Base-by-base conservation (phyloP, 2,329 filamentous ascomycete genomes). In the Tolypocladium guangdongense region DNA sequence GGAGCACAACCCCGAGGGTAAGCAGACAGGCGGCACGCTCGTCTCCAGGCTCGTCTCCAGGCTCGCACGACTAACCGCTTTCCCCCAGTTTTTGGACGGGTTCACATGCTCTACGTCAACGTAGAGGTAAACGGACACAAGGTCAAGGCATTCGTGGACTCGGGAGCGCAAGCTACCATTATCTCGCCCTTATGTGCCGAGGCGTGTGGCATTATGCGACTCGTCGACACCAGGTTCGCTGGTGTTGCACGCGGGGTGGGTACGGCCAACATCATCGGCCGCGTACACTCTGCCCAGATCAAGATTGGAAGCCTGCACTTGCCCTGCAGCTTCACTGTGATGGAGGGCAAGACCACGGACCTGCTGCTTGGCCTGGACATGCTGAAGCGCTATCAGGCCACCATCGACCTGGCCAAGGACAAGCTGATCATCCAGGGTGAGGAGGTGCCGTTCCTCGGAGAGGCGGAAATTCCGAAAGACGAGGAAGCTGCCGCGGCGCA, bases 261-360 rank as follows among this genome's bases (percentile, higher is more conserved):
- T 52, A 97, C 93, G 1, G 93, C 93, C 27, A 87, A 85, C 54
- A 97, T 99, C 61, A 84, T 99, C 22, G 93, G 93, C 35, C 88
- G 93, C 51, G 93, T 99, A 4, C 93, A 99, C 69, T 90, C 89
- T 24, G 93, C 93, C 11, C 90, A 92, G 69, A 95, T 99, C 70
- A 92, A 89, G 70, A 93, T 99, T 60, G 93, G 92, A 52, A 83
- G 80, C 43, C 81, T 92, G 57, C 90, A 90, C 66, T 77, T 99
- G 61, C 86, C 92, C 3, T 97, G 91, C 73, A 93, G 90, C 55
- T 99, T 99, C 69, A 99, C 93, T 3, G 93, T 99, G 65, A 99
- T 99, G 93, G 93, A 99, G 73, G 93, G 93, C 59, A 99, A 97
- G 71, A 84, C 90, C 51, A 93, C 99, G 27, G 93, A 97, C 67